Percentiles rank a stretch among this genome's conserved stretches.
phyloP scores from a whole-genome alignment of 805 yeast genomes.

The Torulaspora franciscae region DNA sequence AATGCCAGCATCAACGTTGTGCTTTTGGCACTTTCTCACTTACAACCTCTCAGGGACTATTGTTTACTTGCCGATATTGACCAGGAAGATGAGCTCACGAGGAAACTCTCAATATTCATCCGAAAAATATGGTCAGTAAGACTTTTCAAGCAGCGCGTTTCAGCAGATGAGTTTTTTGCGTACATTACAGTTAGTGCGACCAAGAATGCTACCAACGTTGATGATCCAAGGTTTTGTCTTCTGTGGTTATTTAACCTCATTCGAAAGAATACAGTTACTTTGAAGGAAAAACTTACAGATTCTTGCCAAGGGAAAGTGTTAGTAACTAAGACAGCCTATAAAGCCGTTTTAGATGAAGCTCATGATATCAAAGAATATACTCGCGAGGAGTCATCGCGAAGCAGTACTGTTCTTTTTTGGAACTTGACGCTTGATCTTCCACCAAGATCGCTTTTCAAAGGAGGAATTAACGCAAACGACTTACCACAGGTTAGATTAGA shows the following conservation, averaged over 20 bases:
- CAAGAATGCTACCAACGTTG: constrained; percentile 39
- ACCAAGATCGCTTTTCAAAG: constrained; percentile 49
- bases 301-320: constrained; percentile 52
- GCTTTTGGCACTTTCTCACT: constrained; percentile 52
- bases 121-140: constrained; percentile 62
- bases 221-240: constrained; percentile 54
- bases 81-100: constrained; percentile 36
- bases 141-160: constrained; percentile 55
- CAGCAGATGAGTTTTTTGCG: constrained; percentile 62
- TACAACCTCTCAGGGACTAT: constrained; percentile 45
- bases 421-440: constrained; percentile 56
- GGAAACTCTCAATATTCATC: constrained; percentile 43
- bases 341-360: constrained; percentile 24
- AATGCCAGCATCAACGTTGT: constrained; percentile 57
- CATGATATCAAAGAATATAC: constrained; percentile 22
- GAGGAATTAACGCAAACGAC: constrained; percentile 41
- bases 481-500: constrained; percentile 50
- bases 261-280: constrained; percentile 30
- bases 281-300: constrained; percentile 30
- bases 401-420: constrained; percentile 26
- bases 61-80: constrained; percentile 33
- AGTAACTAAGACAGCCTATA: constrained; percentile 31
- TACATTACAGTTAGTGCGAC: constrained; percentile 42
- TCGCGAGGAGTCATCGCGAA: constrained; percentile 15
- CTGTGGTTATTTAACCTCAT: constrained; percentile 55